phyloP scores from a whole-genome alignment of 2,329 filamentous ascomycete species.

The Trichophyton mentagrophytes region DNA sequence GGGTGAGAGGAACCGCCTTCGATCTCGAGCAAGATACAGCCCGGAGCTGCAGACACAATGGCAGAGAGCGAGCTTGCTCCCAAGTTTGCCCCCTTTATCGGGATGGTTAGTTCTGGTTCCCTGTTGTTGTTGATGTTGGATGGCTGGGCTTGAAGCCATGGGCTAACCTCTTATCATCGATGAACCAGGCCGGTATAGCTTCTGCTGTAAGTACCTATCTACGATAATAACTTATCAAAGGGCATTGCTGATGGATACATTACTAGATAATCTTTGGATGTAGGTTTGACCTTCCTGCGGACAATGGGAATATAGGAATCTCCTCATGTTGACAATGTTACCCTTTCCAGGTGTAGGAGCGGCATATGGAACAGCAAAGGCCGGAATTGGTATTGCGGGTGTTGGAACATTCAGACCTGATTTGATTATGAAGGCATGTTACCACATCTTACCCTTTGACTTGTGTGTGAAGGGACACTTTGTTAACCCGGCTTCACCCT shows the following conservation, averaged over 20 bases:
- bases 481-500: constrained; percentile 13
- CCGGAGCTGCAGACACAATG: constrained; percentile 22
- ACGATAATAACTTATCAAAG: too few species aligned
- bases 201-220: constrained; percentile 30
- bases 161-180: background rate
- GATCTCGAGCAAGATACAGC: background rate
- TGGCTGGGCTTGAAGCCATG: constrained; percentile 15
- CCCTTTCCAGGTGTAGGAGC: constrained; percentile 45
- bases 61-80: constrained; percentile 42
- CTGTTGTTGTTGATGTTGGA: constrained; percentile 4
- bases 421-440: constrained; percentile 53
- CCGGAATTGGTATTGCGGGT: constrained; percentile 54
- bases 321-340: background rate
- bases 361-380: constrained; percentile 56
- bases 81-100: constrained; percentile 55
- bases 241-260: background rate
- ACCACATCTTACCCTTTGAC: background rate
- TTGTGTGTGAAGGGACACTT: background rate
- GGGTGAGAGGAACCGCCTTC: background rate
- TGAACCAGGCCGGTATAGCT: constrained; percentile 35
- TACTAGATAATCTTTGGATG: constrained; percentile 41
- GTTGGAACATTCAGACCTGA: constrained; percentile 54
- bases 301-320: background rate
- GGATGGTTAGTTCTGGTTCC: constrained; percentile 43
- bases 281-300: constrained; percentile 23